phyloP scores from a whole-genome alignment of 208 protist species.

The Trypanosoma boissoni region DNA sequence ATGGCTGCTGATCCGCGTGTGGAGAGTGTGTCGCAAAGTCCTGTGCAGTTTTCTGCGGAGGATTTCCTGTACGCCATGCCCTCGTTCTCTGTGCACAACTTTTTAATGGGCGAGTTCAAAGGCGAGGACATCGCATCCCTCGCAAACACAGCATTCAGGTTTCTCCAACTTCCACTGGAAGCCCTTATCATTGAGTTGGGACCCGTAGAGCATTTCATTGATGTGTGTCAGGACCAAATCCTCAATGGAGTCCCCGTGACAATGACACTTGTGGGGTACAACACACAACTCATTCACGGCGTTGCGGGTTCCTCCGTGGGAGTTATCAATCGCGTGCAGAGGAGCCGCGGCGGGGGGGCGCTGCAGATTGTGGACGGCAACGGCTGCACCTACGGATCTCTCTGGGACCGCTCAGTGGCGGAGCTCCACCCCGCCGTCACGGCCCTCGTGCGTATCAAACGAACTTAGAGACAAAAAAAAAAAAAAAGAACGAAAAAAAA shows the following conservation, averaged over 20 bases:
- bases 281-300: constrained; percentile 72
- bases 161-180: constrained; percentile 64
- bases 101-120: constrained; percentile 33
- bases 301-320: constrained; percentile 68
- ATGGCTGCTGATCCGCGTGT: constrained; percentile 55
- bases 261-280: constrained; percentile 74
- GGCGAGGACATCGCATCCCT: constrained; percentile 42
- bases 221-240: constrained; percentile 50
- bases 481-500: not conserved
- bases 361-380: constrained; percentile 86
- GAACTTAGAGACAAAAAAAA: not conserved
- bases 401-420: constrained; percentile 45
- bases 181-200: constrained; percentile 36
- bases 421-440: constrained; percentile 48
- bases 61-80: constrained; percentile 80
- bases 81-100: constrained; percentile 63
- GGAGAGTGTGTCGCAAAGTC: constrained; percentile 35
- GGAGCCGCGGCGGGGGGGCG: constrained; percentile 20
- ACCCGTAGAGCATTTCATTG: constrained; percentile 35
- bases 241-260: constrained; percentile 44
- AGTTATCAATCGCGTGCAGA: constrained; percentile 68
- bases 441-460: constrained; percentile 46
- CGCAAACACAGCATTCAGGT: constrained; percentile 60
- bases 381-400: constrained; percentile 62
- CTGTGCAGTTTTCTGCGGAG: constrained; percentile 76